These are phyloP conservation scores for Kuraishia cidri DNA, from an alignment of 805 yeast genomes.

Conservation along the genomic window DNA sequence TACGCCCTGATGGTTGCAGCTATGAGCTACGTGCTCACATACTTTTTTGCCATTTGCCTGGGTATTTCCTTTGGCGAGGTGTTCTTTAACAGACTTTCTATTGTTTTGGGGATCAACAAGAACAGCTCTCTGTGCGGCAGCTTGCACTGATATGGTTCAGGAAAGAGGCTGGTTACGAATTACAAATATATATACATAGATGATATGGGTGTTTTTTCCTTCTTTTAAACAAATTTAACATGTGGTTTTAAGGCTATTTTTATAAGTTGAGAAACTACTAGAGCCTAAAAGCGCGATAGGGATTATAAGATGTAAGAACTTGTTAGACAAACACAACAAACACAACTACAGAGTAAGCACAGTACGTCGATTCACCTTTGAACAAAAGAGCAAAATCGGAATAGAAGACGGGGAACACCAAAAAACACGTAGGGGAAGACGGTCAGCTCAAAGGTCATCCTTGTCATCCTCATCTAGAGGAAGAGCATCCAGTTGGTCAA, in stretches of 20 bases:
- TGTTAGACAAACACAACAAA: not conserved
- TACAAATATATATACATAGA: not conserved
- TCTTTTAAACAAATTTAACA: no score
- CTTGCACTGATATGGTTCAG: slow-evolving; percentile 12
- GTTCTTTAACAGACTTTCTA: slow-evolving; percentile 51
- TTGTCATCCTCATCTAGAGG: slow-evolving; percentile 34
- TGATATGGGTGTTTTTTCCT: no score
- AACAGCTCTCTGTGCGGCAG: slow-evolving; percentile 18
- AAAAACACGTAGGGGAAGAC: not conserved
- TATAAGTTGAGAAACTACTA: no score
- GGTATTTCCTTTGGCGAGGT: slow-evolving; percentile 69
- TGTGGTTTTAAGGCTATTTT: not conserved
- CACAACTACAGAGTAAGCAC: not conserved
- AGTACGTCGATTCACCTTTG: not conserved
- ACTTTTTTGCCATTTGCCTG: slow-evolving; percentile 64
- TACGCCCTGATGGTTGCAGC: slow-evolving; percentile 74
- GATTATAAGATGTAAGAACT: no score
- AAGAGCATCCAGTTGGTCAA: slow-evolving; percentile 32
- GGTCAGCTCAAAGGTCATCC: slow-evolving; percentile 18
- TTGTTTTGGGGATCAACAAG: slow-evolving; percentile 25
- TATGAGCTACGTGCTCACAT: slow-evolving; percentile 59
- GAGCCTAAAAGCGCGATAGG: no score
- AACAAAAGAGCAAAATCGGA: not conserved
- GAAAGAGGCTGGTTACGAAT: not conserved
- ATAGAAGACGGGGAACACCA: not conserved